phyloP scores from a whole-genome alignment of 768 basidiomycete species.

The Xanthoconium stramineum region DNA sequence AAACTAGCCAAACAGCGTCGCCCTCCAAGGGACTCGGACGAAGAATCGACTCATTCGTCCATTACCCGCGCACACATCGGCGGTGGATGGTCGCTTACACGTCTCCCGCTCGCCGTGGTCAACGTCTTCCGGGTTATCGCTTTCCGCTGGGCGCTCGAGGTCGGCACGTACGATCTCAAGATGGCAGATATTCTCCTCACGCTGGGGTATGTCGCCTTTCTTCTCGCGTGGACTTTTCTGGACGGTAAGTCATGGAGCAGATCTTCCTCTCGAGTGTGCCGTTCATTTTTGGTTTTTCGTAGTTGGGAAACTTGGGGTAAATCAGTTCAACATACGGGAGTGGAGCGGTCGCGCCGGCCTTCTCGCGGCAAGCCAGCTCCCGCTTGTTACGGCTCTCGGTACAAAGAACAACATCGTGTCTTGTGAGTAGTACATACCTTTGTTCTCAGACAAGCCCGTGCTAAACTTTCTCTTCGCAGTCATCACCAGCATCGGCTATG shows the following conservation, averaged over 20 bases:
- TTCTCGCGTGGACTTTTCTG: slow-evolving; percentile 43
- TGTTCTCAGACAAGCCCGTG: background rate
- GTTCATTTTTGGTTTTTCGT: background rate
- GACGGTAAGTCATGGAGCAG: slow-evolving; percentile 46
- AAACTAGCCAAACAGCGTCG: slow-evolving; percentile 10
- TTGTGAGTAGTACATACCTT: slow-evolving; percentile 25
- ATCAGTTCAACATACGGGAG: slow-evolving; percentile 7
- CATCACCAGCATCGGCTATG: slow-evolving; percentile 27
- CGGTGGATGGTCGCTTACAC: slow-evolving; percentile 37
- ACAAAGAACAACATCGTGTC: slow-evolving; percentile 50
- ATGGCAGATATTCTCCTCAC: slow-evolving; percentile 47
- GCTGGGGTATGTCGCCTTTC: slow-evolving; percentile 41
- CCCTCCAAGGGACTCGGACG: slow-evolving; percentile 1
- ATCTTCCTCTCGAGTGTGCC: background rate
- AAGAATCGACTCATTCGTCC: slow-evolving; percentile 13
- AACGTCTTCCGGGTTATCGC: slow-evolving; percentile 46
- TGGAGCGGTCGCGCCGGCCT: slow-evolving; percentile 32
- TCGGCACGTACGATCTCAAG: slow-evolving; percentile 40
- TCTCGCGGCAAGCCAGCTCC: slow-evolving; percentile 37
- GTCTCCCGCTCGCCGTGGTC: slow-evolving; percentile 36
- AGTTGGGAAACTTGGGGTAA: slow-evolving; percentile 5
- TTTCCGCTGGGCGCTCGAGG: slow-evolving; percentile 47
- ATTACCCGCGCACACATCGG: slow-evolving; percentile 1
- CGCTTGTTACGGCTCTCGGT: slow-evolving; percentile 43
- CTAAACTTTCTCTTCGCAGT: slow-evolving; percentile 12